Base-by-base conservation (phyloP, 2,329 filamentous ascomycete species). In the Trichocomaceae sp. region DNA sequence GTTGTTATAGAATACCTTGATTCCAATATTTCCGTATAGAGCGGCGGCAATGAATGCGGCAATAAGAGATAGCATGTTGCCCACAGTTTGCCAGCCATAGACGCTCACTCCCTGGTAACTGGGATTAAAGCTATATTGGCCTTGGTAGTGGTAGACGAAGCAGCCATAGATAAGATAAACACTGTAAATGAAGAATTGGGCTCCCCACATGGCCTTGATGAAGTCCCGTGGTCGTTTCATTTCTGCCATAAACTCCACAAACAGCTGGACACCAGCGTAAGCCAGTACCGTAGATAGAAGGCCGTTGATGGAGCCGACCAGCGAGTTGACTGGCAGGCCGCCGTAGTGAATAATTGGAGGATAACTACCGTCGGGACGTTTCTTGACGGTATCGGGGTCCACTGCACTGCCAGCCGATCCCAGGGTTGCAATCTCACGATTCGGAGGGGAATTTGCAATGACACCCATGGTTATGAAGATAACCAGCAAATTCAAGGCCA, bases 231-330 rank as follows among this genome's bases (percentile, higher is more conserved):
- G 76, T 15, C 72, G 69, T 26, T 71, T 68, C 77, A 79, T 79
- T 58, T 79, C 77, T 10, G 80, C 75, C 68, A 84, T 73, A 59
- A 84, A 78, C 52, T 82, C 79, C 29, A 76, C 74, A 63, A 83
- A 84, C 7, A 84, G 67, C 64, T 80, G 77, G 2, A 78, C 78
- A 3, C 82, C 81, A n/a, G 79, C 79, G 58, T 83, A 84, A 0
- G 79, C 76, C 51, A 78, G 80, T 5, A 83, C 80, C 9, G 74
- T 77, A 47, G 79, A 76, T 63, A 79, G 77, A 39, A 79, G 67
- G n/a, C 78, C 78, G 55, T 77, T 78, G 53, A 81, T 66, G 4
- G 74, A 73, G 26, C 71, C 76, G 13, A 73, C 70, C 12, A 70
- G 66, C 1, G 72, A 71, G 2, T 73, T 69, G 10, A 75, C 71